Percentiles rank a stretch among this genome's conserved stretches.
These are phyloP conservation scores for Barnettozyma wickerhamii DNA, from an alignment of 805 yeast genomes.

Conservation along the genomic window DNA sequence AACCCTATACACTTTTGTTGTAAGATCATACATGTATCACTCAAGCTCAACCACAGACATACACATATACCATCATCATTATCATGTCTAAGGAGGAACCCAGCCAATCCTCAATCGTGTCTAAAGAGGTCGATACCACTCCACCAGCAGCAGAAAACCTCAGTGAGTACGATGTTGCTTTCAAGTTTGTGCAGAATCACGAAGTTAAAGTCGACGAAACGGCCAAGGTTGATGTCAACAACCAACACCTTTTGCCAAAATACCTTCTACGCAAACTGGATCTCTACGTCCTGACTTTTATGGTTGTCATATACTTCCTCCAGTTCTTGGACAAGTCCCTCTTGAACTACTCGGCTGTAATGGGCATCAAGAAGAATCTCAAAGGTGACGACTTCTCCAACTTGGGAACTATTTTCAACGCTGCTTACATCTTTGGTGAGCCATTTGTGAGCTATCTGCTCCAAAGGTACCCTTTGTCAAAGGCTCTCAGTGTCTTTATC, in stretches of 20 bases:
- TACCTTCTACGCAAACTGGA: slow-evolving; percentile 14
- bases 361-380: slow-evolving; percentile 51
- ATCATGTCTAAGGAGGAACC: no score
- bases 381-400: slow-evolving; percentile 43
- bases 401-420: slow-evolving; percentile 46
- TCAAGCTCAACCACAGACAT: no score
- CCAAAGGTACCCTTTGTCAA: slow-evolving; percentile 49
- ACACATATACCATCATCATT: no score
- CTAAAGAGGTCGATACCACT: not conserved
- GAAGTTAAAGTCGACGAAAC: not conserved
- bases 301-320: slow-evolving; percentile 46
- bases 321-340: slow-evolving; percentile 53
- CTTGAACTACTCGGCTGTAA: slow-evolving; percentile 54
- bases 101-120: no score
- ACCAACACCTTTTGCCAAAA: slow-evolving; percentile 1
- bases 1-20: no score
- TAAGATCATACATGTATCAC: no score
- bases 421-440: slow-evolving; percentile 46
- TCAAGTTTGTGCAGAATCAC: slow-evolving; percentile 2
- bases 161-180: slow-evolving; percentile 8
- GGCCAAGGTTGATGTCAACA: not conserved
- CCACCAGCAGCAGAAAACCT: not conserved
- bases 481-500: slow-evolving; percentile 39
- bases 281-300: slow-evolving; percentile 21
- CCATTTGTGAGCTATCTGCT: slow-evolving; percentile 40